A percentile compares a stretch with the other conserved stretches of the same genome.
These are phyloP conservation scores for Ulmus americana DNA, from an alignment of 331 rosid genomes.

Conservation along the genomic window DNA sequence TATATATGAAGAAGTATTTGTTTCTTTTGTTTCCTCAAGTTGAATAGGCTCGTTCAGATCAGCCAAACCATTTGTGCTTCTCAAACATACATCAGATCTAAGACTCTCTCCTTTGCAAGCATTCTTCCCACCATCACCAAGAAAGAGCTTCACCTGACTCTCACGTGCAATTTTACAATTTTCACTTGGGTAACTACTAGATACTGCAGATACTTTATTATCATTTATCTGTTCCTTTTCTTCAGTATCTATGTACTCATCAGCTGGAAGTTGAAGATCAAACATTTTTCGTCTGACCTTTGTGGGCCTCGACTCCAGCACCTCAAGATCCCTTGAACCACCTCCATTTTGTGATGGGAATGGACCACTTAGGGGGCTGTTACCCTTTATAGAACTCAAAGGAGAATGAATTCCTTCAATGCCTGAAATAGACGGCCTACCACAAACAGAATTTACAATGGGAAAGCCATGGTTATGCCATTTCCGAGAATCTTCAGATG, in stretches of 20 bases:
- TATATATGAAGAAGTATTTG: slow-evolving; percentile 41
- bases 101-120: slow-evolving; percentile 40
- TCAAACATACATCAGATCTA: slow-evolving; percentile 37
- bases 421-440: slow-evolving; percentile 42
- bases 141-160: slow-evolving; percentile 34
- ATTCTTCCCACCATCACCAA: slow-evolving; percentile 34
- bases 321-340: slow-evolving; percentile 55
- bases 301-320: slow-evolving; percentile 68
- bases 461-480: slow-evolving; percentile 52
- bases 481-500: slow-evolving; percentile 49
- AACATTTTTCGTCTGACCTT: slow-evolving; percentile 67
- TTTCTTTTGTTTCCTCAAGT: slow-evolving; percentile 66
- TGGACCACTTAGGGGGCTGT: slow-evolving; percentile 33
- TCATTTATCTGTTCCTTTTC: slow-evolving; percentile 72
- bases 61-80: slow-evolving; percentile 57
- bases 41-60: slow-evolving; percentile 79
- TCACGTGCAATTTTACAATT: slow-evolving; percentile 29
- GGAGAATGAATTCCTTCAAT: slow-evolving; percentile 69
- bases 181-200: slow-evolving; percentile 37
- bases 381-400: slow-evolving; percentile 48
- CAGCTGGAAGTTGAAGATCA: slow-evolving; percentile 93
- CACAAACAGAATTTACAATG: slow-evolving; percentile 42
- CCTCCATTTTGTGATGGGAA: slow-evolving; percentile 55
- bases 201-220: slow-evolving; percentile 40
- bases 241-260: slow-evolving; percentile 64